phyloP scores from a whole-genome alignment of 23 red algal species.

The Cyanidioschyzon merolae region DNA sequence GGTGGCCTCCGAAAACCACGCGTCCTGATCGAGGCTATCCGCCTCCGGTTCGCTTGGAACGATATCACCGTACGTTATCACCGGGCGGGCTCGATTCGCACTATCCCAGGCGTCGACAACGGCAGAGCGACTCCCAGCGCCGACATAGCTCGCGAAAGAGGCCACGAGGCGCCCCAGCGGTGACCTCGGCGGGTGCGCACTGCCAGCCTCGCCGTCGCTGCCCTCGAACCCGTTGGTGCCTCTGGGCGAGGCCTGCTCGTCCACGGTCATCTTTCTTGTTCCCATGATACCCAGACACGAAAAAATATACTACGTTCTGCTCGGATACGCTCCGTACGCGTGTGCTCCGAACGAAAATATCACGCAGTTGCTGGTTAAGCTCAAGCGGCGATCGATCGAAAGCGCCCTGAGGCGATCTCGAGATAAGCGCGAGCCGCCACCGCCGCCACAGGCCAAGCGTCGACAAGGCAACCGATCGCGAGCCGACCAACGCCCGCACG shows the following conservation, averaged over 20 bases:
- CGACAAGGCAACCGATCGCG: no score
- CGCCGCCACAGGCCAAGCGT: no score
- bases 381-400: no score
- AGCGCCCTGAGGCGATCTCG: no score
- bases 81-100: background rate
- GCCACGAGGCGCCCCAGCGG: background rate
- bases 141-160: background rate
- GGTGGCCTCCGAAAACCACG: background rate
- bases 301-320: background rate
- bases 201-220: background rate
- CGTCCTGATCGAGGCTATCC: background rate
- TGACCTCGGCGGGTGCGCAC: background rate
- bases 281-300: background rate
- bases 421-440: no score
- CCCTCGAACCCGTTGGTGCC: background rate
- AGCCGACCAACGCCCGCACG: no score
- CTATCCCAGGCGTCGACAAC: background rate
- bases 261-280: background rate
- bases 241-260: background rate
- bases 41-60: background rate
- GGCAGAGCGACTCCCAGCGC: background rate
- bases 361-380: no score
- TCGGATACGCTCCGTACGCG: no score
- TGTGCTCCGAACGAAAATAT: no score
- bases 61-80: conserved; percentile 7